Base-by-base conservation (phyloP, 768 basidiomycete species). In the Trametes punicea region DNA sequence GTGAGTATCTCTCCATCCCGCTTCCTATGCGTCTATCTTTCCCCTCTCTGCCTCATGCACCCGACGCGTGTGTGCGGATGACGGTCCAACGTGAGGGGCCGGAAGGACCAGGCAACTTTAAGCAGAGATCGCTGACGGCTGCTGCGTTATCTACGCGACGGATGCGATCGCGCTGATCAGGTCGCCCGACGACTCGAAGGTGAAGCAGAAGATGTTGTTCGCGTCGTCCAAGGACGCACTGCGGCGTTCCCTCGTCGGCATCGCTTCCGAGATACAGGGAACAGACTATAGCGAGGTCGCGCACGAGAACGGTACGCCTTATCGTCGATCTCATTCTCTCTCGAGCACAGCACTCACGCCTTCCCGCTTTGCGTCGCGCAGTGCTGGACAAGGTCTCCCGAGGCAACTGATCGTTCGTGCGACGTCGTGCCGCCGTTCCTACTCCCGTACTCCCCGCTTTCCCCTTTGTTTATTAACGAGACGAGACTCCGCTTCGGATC, bases 161-260 rank as follows among this genome's bases (percentile, higher is more conserved):
- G 53, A 51, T 58, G 46, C 50, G 50, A 56, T 59, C 39, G 57
- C 55, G 36, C 30, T 27, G 53, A 33, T 58, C 65, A 98, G 96
- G 96, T 80, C 85, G 18, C 95, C 96, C 60, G 93, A 95, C 66
- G 73, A 70, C 39, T 85, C 93, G 38, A 89, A 82, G 74, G 80
- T 95, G 72, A 93, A 89, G 75, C 78, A 83, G 68, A 98, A 95
- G 85, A 98, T 98, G 94, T 65, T 97, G 64, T 88, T 82, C 73
- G 88, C 96, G 2, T 86, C 92, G 16, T 98, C 95, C 50, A 87
- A 83, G 68, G 89, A 93, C 25, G 86, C 86, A 4, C 73, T 99
- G 61, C 81, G 82, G 65, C 82, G 80, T 51, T 68, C 80, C 29
- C 80, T 98, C 26, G 81, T 81, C 23, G 96, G 94, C 51, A 79